Evolutionary conservation across 495 filamentous ascomycete genomes (phyloP), one percentile per base, ranked within the genome.

Genomic region (Aspergillus egyptiacus): DNA sequence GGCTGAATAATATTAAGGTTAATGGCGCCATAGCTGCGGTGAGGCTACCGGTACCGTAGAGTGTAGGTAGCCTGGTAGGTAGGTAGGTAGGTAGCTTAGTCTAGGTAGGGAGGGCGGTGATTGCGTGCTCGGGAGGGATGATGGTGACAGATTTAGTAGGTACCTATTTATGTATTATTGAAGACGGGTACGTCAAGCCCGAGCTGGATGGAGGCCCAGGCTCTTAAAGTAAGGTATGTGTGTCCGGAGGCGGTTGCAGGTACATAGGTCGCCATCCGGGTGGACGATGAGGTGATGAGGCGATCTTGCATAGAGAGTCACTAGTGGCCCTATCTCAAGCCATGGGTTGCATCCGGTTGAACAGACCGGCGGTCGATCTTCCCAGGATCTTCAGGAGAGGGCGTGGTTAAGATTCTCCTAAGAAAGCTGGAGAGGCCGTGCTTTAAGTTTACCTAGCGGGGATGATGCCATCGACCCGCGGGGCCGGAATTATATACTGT

Each of bases 91-190:
- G n/a, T n/a, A n/a, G 28, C 28, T 13, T 6, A 8, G 9, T 6
- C 9, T 4, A 2, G n/a, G 7, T 5, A 7, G 24, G 23, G 6
- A 18, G 23, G 14, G 34, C 15, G 37, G 45, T 23, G 42, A 34
- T 41, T 28, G 46, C 64, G 64, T 66, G 66, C 58, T 69, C 49
- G 39, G 45, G 36, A 54, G 53, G 43, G 38, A 49, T 32, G 48
- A 67, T 69, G 61, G 56, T 60, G 63, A 50, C 59, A 62, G 47
- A 31, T 31, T 44, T n/a, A n/a, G 10, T 13, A 11, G n/a, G n/a
- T 13, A 5, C 25, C 45, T 28, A 38, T 20, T 31, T 6, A 30
- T 42, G 42, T 19, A 37, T 28, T 34, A 42, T 50, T 41, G 33
- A 28, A 38, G 47, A 50, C 23, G 37, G 38, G 23, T 37, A 33